phyloP scores from a whole-genome alignment of 805 yeast genomes.

The Saccharomycopsis sp. region DNA sequence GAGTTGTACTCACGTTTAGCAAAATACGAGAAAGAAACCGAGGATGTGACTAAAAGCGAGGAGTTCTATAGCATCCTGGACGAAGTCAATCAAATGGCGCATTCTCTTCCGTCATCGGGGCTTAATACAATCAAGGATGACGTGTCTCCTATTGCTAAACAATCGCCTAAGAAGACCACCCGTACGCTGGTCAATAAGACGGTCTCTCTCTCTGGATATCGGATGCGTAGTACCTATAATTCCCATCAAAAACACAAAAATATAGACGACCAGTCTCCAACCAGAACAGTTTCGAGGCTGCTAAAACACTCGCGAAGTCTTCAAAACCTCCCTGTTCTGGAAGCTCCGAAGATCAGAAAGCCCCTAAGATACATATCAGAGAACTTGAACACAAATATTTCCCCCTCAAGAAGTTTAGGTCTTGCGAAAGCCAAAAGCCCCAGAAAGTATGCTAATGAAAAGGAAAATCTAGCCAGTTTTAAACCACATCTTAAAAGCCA shows the following conservation, averaged over 20 bases:
- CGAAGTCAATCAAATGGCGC: conserved; percentile 7
- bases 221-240: neutral
- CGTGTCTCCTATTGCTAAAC: neutral
- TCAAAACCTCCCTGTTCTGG: too few relatives aligned
- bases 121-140: neutral
- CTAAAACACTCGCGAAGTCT: neutral
- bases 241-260: neutral
- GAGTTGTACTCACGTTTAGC: conserved; percentile 42
- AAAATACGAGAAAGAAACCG: conserved; percentile 38
- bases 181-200: too few relatives aligned
- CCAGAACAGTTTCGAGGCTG: neutral
- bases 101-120: neutral
- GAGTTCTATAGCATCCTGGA: conserved; percentile 8
- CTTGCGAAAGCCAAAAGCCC: neutral
- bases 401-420: neutral
- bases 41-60: conserved; percentile 1
- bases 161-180: conserved; percentile 1
- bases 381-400: neutral
- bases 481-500: neutral
- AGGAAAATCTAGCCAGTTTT: neutral
- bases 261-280: neutral
- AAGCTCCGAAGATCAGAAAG: neutral
- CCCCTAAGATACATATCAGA: neutral
- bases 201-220: neutral
- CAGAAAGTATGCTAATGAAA: neutral